Evolutionary conservation across 306 rosid species (phyloP), one percentile per base, ranked within the genome.

Genomic region (Citrullus amarus): DNA sequence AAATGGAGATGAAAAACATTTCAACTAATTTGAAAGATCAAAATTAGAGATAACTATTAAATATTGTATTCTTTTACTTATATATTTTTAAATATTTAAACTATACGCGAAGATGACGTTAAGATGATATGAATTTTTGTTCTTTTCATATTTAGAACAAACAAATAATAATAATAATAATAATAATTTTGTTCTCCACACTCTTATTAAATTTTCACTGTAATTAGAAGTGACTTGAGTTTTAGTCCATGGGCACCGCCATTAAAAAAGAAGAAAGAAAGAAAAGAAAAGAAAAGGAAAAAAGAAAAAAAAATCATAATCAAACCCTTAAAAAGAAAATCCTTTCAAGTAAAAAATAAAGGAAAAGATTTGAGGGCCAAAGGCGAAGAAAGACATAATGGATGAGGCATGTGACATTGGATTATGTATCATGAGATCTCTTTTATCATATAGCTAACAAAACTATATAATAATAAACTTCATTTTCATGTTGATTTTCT

Each of bases 371-470:
- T 20, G 75, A 69, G 54, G 54, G 75, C 2, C 9, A 41, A 4
- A 38, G 15, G 4, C 3, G 10, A 39, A 10, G 32, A 67, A 39
- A 39, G 73, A 69, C 75, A 69, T 41, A 69, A 69, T 69, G 75
- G 34, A 5, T 41, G 75, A 68, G 36, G 55, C 75, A 68, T 68
- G 75, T 68, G 75, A 20, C 5, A 22, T 69, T 69, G 18, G 34
- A 69, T 69, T 69, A 69, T 69, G 36, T 9, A 69, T 69, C n/a
- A 43, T 69, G 75, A 69, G 6, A 69, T 69, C 55, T 69, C 14
- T 48, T 46, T 51, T 51, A 16, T 69, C 36, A 43, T 43, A 5
- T 11, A 22, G 54, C 36, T 69, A 20, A 43, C 32, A 53, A 53
- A 53, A 53, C 9, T 22, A 69, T 43, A 69, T 69, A 69, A 43